These are phyloP conservation scores for Ambrosia artemisiifolia DNA, from an alignment of 129 eudicot genomes.

Conservation along the genomic window DNA sequence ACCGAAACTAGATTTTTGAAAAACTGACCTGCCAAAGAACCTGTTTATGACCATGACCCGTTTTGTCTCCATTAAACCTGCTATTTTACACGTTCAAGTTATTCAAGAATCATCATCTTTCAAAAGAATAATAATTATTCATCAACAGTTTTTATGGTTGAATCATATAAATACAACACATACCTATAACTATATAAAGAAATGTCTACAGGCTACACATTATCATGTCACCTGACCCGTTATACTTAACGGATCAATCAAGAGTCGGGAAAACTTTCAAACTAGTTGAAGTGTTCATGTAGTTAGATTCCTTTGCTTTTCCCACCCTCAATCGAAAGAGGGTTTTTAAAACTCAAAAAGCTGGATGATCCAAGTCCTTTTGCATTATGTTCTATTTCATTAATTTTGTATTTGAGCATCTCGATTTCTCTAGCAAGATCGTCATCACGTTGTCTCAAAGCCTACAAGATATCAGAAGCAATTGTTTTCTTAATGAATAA, in stretches of 20 bases:
- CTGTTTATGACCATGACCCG: no score
- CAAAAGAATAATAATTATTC: background rate
- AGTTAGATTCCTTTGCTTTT: conserved; percentile 9
- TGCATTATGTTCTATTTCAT: conserved; percentile 43
- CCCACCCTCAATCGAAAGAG: conserved; percentile 23
- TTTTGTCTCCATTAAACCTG: no score
- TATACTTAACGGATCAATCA: background rate
- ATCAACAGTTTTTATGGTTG: background rate
- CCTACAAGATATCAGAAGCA: conserved; percentile 28
- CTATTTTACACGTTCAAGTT: background rate
- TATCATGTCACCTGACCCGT: background rate
- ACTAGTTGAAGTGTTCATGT: background rate
- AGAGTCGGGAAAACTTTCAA: background rate
- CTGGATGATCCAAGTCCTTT: conserved; percentile 42
- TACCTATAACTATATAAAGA: background rate
- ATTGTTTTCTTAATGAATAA: background rate
- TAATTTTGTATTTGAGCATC: conserved; percentile 47
- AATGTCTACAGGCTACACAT: background rate
- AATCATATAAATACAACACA: conserved; percentile 5
- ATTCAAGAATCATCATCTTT: background rate
- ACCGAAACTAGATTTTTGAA: no score
- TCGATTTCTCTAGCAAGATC: conserved; percentile 64
- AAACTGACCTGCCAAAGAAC: no score
- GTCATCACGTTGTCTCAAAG: conserved; percentile 57
- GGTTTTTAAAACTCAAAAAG: conserved; percentile 30